Evolutionary conservation across 1,284 basidiomycete genomes (phyloP).

Genomic region (Microbotryum lychnidis-dioicae): DNA sequence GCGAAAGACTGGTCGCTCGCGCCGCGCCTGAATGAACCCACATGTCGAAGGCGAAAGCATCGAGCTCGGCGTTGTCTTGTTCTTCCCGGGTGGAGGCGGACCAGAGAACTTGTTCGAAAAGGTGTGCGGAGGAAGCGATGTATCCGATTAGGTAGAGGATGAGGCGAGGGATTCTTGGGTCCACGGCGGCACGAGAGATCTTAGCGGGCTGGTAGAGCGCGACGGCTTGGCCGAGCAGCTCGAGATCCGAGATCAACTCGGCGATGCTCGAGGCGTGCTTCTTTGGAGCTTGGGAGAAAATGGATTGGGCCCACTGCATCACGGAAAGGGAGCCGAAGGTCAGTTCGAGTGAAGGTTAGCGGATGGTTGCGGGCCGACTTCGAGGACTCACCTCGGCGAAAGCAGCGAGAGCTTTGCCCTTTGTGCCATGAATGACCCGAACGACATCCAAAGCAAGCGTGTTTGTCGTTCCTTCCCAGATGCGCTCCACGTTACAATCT

Average conservation of each 20-base stretch:
- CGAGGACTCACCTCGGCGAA: conserved; percentile 41
- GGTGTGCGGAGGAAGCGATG: conserved; percentile 48
- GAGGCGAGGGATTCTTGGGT: conserved; percentile 49
- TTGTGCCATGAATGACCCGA: conserved; percentile 46
- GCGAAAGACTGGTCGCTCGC: no score
- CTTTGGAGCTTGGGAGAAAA: conserved; percentile 46
- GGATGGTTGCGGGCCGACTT: background rate
- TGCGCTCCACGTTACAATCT: conserved; percentile 64
- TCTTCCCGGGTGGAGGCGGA: conserved; percentile 42
- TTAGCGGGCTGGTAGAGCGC: conserved; percentile 39
- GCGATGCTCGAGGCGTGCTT: background rate
- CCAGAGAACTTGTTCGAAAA: conserved; percentile 62
- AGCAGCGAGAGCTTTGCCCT: conserved; percentile 40
- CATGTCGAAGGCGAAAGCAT: conserved; percentile 43
- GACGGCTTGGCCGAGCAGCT: background rate
- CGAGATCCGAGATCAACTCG: background rate
- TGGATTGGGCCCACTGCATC: conserved; percentile 50
- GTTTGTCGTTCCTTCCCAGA: conserved; percentile 60
- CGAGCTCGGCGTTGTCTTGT: conserved; percentile 46
- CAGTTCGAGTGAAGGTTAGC: no score
- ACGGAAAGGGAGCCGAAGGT: background rate
- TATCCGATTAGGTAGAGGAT: conserved; percentile 53
- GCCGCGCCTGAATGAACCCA: conserved; percentile 44
- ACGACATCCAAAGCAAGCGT: conserved; percentile 61
- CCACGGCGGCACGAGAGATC: conserved; percentile 41